A percentile compares a stretch with the other conserved stretches of the same genome.
Conservation (phyloP, 371 early-diverging fungal genomes). For the Syncephalastrum sp. region DNA sequence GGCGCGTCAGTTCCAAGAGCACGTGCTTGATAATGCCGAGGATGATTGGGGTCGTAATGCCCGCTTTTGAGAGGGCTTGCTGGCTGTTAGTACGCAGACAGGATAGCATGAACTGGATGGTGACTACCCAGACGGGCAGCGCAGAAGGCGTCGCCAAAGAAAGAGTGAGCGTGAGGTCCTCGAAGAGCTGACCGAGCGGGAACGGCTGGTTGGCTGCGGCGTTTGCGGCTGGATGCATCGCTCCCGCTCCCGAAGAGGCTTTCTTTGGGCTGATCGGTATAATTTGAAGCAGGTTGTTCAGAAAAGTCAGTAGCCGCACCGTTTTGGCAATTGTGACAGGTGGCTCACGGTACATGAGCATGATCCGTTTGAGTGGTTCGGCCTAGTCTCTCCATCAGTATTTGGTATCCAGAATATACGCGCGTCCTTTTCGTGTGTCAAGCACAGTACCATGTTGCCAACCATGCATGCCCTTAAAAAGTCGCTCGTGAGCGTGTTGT, state of each 20-base stretch:
- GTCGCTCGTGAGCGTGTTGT: slow-evolving; percentile 32
- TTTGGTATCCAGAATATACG: neutral
- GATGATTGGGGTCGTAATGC: slow-evolving; percentile 39
- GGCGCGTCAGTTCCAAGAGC: slow-evolving; percentile 35
- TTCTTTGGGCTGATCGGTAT: slow-evolving; percentile 26
- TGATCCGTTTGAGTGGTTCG: slow-evolving; percentile 40
- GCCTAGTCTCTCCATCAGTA: slow-evolving; percentile 16
- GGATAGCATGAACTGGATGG: slow-evolving; percentile 44
- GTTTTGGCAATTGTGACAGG: slow-evolving; percentile 41
- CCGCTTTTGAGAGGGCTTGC: slow-evolving; percentile 30
- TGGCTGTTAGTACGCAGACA: slow-evolving; percentile 30
- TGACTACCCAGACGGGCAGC: slow-evolving; percentile 37
- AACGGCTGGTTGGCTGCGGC: slow-evolving; percentile 15
- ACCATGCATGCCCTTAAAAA: slow-evolving; percentile 37
- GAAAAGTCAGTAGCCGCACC: slow-evolving; percentile 37
- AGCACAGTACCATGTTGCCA: slow-evolving; percentile 25
- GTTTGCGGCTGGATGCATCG: slow-evolving; percentile 2
- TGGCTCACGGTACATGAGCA: slow-evolving; percentile 43
- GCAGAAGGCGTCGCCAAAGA: slow-evolving; percentile 20
- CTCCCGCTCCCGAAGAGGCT: neutral
- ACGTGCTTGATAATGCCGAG: slow-evolving; percentile 42
- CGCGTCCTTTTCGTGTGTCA: neutral
- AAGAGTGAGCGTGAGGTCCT: slow-evolving; percentile 38
- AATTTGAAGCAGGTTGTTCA: slow-evolving; percentile 33
- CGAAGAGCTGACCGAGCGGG: slow-evolving; percentile 36